phyloP scores from a whole-genome alignment of 768 basidiomycete genomes.

The Auriscalpium vulgare region DNA sequence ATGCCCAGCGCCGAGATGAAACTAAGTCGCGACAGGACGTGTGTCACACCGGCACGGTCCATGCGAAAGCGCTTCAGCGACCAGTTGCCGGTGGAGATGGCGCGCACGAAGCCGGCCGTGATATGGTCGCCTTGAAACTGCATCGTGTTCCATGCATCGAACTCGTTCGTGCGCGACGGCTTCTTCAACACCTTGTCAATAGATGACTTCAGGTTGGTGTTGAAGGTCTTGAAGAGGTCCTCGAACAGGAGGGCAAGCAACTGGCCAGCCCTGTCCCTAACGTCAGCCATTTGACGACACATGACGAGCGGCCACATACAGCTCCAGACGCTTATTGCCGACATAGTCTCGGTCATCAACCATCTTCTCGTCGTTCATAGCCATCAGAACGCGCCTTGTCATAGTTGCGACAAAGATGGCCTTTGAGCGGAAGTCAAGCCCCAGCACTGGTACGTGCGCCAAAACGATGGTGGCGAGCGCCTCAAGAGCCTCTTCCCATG shows the following conservation, averaged over 20 bases:
- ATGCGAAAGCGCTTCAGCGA: constrained; percentile 98
- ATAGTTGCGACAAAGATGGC: constrained; percentile 97
- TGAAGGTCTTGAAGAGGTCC: constrained; percentile 98
- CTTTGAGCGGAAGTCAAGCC: constrained; percentile 86
- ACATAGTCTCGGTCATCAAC: constrained; percentile 99
- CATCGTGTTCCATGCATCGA: constrained; percentile 92
- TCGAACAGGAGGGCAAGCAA: constrained; percentile 93
- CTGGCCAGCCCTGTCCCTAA: constrained; percentile 73
- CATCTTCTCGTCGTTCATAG: constrained; percentile 93
- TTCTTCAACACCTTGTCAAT: constrained; percentile 98
- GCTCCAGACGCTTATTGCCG: constrained; percentile 95
- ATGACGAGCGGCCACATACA: constrained; percentile 46
- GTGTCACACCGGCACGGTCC: constrained; percentile 97
- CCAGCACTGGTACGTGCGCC: constrained; percentile 88
- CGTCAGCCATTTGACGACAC: background rate
- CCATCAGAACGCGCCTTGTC: constrained; percentile 93
- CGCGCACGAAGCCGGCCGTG: constrained; percentile 91
- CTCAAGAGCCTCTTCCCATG: constrained; percentile 93
- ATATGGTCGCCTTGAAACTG: constrained; percentile 95
- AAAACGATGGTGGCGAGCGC: constrained; percentile 96
- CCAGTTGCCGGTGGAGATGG: constrained; percentile 99
- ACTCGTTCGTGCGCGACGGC: constrained; percentile 87
- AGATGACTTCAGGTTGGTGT: constrained; percentile 86
- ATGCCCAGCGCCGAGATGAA: constrained; percentile 98
- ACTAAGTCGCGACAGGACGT: constrained; percentile 89